Evolutionary conservation across 1,284 basidiomycete genomes (phyloP).

Genomic region (Cutaneotrichosporon daszewskae): DNA sequence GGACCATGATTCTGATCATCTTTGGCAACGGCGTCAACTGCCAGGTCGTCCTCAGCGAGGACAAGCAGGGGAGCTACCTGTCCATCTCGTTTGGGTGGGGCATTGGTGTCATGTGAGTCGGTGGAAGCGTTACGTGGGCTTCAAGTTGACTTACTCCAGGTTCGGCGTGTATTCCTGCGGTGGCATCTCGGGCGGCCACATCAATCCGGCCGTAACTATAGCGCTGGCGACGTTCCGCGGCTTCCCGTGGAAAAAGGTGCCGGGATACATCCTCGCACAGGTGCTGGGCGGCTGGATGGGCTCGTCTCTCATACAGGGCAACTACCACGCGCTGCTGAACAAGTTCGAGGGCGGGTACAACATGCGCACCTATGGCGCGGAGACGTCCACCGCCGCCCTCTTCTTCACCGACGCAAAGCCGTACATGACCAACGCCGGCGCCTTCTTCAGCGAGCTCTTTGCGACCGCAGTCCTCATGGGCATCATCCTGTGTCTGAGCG

Average conservation of each 20-base stretch:
- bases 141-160: constrained; percentile 1
- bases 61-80: constrained; percentile 8
- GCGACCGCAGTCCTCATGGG: constrained; percentile 13
- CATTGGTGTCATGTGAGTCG: constrained; percentile 14
- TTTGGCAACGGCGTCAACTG: constrained; percentile 18
- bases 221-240: constrained; percentile 20
- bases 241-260: constrained; percentile 37
- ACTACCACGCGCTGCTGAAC: constrained; percentile 12
- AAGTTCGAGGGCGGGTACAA: constrained; percentile 12
- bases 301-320: constrained; percentile 27
- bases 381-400: constrained; percentile 8
- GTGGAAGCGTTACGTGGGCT: background rate
- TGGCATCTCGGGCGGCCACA: constrained; percentile 24
- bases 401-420: constrained; percentile 8
- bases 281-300: constrained; percentile 29
- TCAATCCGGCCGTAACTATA: constrained; percentile 28
- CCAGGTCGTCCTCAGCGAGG: constrained; percentile 10
- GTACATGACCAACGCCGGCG: constrained; percentile 10
- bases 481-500: constrained; percentile 5
- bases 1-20: constrained; percentile 15
- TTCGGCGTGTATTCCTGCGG: constrained; percentile 10
- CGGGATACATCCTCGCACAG: constrained; percentile 31
- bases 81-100: constrained; percentile 17
- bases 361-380: constrained; percentile 6
- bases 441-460: constrained; percentile 11